Conservation (phyloP, 352 stramenopile species). For the Phytophthora nicotianae region DNA sequence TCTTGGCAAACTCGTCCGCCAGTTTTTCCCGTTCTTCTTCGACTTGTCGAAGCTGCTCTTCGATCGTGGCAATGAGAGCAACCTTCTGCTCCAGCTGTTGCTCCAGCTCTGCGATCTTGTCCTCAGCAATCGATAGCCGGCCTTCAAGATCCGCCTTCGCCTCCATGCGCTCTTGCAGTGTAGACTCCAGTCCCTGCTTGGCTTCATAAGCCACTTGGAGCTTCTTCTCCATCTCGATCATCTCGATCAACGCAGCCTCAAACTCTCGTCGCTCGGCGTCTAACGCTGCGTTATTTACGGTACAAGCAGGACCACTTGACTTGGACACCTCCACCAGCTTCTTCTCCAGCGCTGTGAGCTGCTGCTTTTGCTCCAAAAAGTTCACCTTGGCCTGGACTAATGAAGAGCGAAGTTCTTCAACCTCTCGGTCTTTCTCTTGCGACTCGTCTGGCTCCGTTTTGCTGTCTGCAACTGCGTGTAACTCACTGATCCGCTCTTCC, state of each 20-base stretch:
- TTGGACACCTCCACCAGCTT: conserved; percentile 62
- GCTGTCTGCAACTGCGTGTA: conserved; percentile 39
- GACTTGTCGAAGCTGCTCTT: conserved; percentile 49
- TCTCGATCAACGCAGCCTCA: conserved; percentile 60
- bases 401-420: conserved; percentile 59
- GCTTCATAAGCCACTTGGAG: conserved; percentile 66
- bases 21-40: conserved; percentile 58
- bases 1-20: conserved; percentile 47
- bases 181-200: conserved; percentile 55
- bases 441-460: conserved; percentile 46
- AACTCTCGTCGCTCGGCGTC: conserved; percentile 68
- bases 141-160: conserved; percentile 53
- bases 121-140: conserved; percentile 48
- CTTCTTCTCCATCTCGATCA: conserved; percentile 74
- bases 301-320: conserved; percentile 26
- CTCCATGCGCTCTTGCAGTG: conserved; percentile 55
- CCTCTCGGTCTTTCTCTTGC: conserved; percentile 57
- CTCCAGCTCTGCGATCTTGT: conserved; percentile 56
- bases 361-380: conserved; percentile 58
- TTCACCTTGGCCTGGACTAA: conserved; percentile 65
- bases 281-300: conserved; percentile 34
- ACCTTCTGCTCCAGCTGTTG: conserved; percentile 64
- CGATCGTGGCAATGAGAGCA: conserved; percentile 52
- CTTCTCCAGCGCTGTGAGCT: conserved; percentile 58
- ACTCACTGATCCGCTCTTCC: conserved; percentile 58